These are phyloP conservation scores for Pharus latifolius DNA, from an alignment of 176 grass and related monocot species.

Conservation along the genomic window DNA sequence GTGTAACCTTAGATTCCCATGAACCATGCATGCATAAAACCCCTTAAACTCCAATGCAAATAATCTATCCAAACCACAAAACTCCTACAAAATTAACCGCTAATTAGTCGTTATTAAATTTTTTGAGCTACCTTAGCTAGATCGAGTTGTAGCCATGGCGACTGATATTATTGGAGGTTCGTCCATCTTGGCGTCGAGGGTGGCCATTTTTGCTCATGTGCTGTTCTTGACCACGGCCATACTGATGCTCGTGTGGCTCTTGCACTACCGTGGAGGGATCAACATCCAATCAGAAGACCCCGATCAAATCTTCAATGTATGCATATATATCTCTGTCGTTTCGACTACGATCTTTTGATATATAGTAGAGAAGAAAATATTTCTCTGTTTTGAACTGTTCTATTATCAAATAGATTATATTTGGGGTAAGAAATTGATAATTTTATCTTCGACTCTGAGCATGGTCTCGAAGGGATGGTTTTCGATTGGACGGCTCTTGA, in stretches of 20 bases:
- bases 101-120: too few relatives aligned
- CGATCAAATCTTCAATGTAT: constrained; percentile 66
- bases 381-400: too few relatives aligned
- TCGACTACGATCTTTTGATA: too few relatives aligned
- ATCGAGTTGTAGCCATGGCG: constrained; percentile 16
- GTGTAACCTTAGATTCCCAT: constrained; percentile 31
- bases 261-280: constrained; percentile 68
- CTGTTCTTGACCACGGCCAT: constrained; percentile 52
- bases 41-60: too few relatives aligned
- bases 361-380: too few relatives aligned
- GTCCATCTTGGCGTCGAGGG: constrained; percentile 24
- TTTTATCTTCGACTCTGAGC: too few relatives aligned
- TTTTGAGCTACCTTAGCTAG: too few relatives aligned
- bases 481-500: too few relatives aligned
- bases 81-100: too few relatives aligned
- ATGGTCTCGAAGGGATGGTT: too few relatives aligned
- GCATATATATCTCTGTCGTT: neutral
- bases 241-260: constrained; percentile 85
- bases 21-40: neutral
- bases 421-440: too few relatives aligned
- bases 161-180: constrained; percentile 12
- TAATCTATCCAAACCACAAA: neutral
- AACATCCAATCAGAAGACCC: constrained; percentile 63
- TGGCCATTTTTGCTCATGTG: constrained; percentile 52
- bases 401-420: too few relatives aligned